phyloP scores from a whole-genome alignment of 208 protist species.

The Angomonas deanei region DNA sequence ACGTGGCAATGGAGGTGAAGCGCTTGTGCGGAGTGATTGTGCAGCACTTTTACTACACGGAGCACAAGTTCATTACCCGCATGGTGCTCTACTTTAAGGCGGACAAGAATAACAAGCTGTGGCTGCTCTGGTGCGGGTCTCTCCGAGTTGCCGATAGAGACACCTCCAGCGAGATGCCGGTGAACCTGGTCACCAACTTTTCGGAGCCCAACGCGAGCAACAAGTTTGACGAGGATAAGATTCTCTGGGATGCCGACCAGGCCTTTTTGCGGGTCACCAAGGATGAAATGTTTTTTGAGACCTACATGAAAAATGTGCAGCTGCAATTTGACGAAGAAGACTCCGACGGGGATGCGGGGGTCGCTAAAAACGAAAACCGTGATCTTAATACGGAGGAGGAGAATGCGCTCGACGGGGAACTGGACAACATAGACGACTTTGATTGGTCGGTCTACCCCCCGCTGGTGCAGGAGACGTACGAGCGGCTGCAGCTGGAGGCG shows the following conservation, averaged over 20 bases:
- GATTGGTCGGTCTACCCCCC: slow-evolving; percentile 25
- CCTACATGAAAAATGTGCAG: slow-evolving; percentile 49
- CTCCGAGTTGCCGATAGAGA: slow-evolving; percentile 69
- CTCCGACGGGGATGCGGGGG: slow-evolving; percentile 12
- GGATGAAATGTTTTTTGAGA: slow-evolving; percentile 77
- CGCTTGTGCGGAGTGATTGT: slow-evolving; percentile 75
- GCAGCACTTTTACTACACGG: slow-evolving; percentile 85
- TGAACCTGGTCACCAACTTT: slow-evolving; percentile 78
- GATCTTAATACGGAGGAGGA: neutral
- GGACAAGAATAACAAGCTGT: slow-evolving; percentile 61
- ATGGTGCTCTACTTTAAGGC: slow-evolving; percentile 90
- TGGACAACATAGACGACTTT: slow-evolving; percentile 12
- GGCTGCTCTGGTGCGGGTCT: slow-evolving; percentile 83
- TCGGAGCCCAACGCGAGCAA: slow-evolving; percentile 27
- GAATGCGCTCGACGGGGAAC: slow-evolving; percentile 8
- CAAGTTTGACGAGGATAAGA: slow-evolving; percentile 45
- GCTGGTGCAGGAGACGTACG: slow-evolving; percentile 36
- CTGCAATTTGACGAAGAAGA: slow-evolving; percentile 5
- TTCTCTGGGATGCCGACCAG: slow-evolving; percentile 45
- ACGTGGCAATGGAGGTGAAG: slow-evolving; percentile 70
- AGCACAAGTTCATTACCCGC: slow-evolving; percentile 89
- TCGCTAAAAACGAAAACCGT: neutral
- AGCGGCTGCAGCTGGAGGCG: slow-evolving; percentile 29
- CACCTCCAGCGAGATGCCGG: slow-evolving; percentile 63
- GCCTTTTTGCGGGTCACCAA: slow-evolving; percentile 52